Conservation (phyloP, 2,329 filamentous ascomycete genomes). For the Fusarium sp. region DNA sequence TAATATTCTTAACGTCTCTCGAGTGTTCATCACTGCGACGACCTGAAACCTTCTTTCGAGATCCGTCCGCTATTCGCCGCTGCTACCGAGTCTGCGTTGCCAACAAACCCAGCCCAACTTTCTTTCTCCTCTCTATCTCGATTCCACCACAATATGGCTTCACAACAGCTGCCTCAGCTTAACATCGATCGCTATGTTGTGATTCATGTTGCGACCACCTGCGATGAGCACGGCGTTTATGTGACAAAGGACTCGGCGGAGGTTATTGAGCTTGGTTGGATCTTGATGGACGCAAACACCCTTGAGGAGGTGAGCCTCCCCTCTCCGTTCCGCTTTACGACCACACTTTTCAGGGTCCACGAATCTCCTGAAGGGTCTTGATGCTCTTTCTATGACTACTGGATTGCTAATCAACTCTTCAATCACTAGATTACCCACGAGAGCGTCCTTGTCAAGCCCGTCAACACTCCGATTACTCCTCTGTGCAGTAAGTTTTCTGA, state of each 20-base stretch:
- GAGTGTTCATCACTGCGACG: conserved; percentile 38
- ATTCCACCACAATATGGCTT: conserved; percentile 52
- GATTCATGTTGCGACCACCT: conserved; percentile 98
- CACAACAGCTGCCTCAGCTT: conserved; percentile 64
- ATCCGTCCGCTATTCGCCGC: conserved; percentile 28
- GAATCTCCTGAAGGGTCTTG: background rate
- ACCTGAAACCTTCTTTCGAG: conserved; percentile 24
- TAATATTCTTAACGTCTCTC: conserved; percentile 37
- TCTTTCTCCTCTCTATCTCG: conserved; percentile 36
- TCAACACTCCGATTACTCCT: conserved; percentile 98
- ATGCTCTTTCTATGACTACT: background rate
- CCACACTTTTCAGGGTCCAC: conserved; percentile 13
- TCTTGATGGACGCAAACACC: conserved; percentile 89
- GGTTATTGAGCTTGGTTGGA: conserved; percentile 99
- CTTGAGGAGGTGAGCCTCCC: conserved; percentile 83
- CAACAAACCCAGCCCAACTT: conserved; percentile 36
- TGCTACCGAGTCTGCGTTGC: conserved; percentile 30
- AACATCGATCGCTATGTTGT: conserved; percentile 96
- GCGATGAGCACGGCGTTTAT: conserved; percentile 98
- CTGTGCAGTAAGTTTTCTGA: conserved; percentile 87
- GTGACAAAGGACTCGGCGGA: conserved; percentile 99
- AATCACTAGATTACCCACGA: conserved; percentile 84
- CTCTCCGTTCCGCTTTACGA: conserved; percentile 13
- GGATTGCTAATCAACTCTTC: conserved; percentile 28
- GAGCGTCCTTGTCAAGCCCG: conserved; percentile 95